phyloP scores from a whole-genome alignment of 73 alveolate species.

The Paramecium pentaurelia region DNA sequence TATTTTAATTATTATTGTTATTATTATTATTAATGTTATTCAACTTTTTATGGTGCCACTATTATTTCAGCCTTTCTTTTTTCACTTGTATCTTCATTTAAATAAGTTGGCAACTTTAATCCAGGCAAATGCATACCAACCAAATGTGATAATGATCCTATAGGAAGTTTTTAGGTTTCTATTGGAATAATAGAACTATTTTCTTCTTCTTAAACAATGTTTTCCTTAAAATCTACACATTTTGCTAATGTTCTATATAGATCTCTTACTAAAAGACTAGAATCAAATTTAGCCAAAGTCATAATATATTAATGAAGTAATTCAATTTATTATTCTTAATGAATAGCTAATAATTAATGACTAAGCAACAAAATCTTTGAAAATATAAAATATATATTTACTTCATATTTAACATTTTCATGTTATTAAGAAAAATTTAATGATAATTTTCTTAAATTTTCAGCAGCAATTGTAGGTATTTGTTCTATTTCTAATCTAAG shows the following conservation, averaged over 20 bases:
- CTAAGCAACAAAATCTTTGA: background rate
- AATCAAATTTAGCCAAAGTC: background rate
- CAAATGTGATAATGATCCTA: background rate
- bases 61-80: background rate
- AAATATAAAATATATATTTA: background rate
- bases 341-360: background rate
- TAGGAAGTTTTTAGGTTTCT: background rate
- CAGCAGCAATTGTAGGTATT: constrained; percentile 43
- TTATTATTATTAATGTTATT: background rate
- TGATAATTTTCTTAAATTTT: background rate
- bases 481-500: background rate
- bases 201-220: background rate
- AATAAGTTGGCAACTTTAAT: background rate
- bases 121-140: background rate
- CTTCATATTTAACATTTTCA: constrained; percentile 35
- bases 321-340: background rate
- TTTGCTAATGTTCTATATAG: background rate
- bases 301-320: background rate
- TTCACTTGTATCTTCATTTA: background rate
- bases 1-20: background rate
- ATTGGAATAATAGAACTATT: background rate
- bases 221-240: background rate
- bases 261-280: background rate
- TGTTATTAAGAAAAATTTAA: background rate
- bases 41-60: background rate